Base-by-base conservation (phyloP, 805 yeast genomes). In the Saccharomycopsis oosterbeekiorum region DNA sequence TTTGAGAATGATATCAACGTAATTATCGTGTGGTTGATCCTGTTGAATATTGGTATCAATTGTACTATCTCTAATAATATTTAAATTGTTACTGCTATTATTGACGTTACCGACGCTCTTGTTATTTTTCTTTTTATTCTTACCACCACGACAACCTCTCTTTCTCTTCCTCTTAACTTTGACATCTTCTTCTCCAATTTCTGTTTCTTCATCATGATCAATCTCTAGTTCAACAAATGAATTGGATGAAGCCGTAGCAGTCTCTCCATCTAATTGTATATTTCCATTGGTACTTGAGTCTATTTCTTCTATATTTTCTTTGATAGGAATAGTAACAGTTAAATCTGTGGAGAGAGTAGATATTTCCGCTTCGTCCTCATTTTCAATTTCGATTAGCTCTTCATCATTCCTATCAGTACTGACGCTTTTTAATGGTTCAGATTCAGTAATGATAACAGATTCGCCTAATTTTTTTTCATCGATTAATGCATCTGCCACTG, bases 141-240 rank as follows among this genome's bases (percentile, higher is more conserved):
- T 84, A 0, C 96, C 96, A 14, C 97, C 97, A 62, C 97, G 77
- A 10, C 86, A 78, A 4, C 97, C 97, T 68, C 97, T 80, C 69
- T 89, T 91, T 34, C 97, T 78, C 68, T 81, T 85, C 71, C 83
- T 85, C 74, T 1, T 63, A 1, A 51, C 65, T 53, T 64, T 61
- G n/a, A 62, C 65, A 15, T 34, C 60, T 21, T 60, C 62, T 21
- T 60, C 59, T 40, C 56, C 40, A 6, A 40, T 24, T 4, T 37
- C 29, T 11, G 57, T 51, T 12, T 55, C 61, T 11, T 58, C 60
- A n/a, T 58, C 62, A 12, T 58, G 36, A 6, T 29, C 34, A 29
- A 29, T 29, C 34, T 6, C 12, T 14, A 10, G 9, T 65, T 65
- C 34, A 21, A 47, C n/a, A 21, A 47, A 21, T 10, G 53, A 21